Conservation (phyloP, 805 yeast species). For the Tetrapisispora namnaoensis region DNA sequence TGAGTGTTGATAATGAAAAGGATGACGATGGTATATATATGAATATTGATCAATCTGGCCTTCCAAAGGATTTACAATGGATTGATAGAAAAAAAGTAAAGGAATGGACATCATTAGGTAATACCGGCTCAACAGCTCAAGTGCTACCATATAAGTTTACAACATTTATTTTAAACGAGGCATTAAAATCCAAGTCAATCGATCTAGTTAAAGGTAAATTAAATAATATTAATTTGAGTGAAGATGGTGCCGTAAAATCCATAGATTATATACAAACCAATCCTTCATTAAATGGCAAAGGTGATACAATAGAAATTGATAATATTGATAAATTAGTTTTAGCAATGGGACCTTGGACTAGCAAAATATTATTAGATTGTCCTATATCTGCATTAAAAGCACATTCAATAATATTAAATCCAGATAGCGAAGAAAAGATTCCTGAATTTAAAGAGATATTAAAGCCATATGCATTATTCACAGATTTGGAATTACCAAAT, state of each 20-base stretch:
- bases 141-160: slow-evolving; percentile 94
- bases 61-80: slow-evolving; percentile 73
- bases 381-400: slow-evolving; percentile 93
- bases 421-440: slow-evolving; percentile 42
- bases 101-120: slow-evolving; percentile 75
- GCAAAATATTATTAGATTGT: slow-evolving; percentile 79
- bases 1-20: slow-evolving; percentile 19
- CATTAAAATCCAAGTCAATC: slow-evolving; percentile 74
- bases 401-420: slow-evolving; percentile 86
- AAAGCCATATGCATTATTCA: slow-evolving; percentile 86
- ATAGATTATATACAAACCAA: not conserved
- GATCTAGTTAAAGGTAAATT: slow-evolving; percentile 82
- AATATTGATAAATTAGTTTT: slow-evolving; percentile 70
- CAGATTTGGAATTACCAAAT: slow-evolving; percentile 68
- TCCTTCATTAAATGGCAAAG: slow-evolving; percentile 8
- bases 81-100: slow-evolving; percentile 52
- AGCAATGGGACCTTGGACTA: slow-evolving; percentile 95
- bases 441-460: slow-evolving; percentile 30
- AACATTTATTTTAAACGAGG: slow-evolving; percentile 67
- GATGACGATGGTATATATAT: slow-evolving; percentile 6
- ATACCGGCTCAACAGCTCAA: slow-evolving; percentile 83
- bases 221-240: slow-evolving; percentile 40
- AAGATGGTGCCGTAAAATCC: slow-evolving; percentile 27
- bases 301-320: slow-evolving; percentile 35
- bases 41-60: slow-evolving; percentile 5